Percentiles rank a stretch among this genome's conserved stretches.
Conservation (phyloP, 2,329 filamentous ascomycete species). For the Penicillium griseofulvum region DNA sequence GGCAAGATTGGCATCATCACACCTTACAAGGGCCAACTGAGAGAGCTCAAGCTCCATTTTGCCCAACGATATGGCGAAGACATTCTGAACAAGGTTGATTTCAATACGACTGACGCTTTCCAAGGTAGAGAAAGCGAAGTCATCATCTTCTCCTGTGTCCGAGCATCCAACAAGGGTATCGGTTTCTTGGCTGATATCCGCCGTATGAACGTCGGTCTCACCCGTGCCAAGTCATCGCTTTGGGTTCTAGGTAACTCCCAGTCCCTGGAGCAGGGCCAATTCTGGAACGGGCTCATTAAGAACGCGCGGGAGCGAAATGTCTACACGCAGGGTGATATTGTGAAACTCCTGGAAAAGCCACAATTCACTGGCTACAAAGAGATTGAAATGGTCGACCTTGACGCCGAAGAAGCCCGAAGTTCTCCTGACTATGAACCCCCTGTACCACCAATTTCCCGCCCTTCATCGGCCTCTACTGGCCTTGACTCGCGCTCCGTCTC, state of each 20-base stretch:
- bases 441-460: constrained; percentile 29
- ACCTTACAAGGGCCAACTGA: constrained; percentile 91
- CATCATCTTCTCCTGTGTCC: constrained; percentile 98
- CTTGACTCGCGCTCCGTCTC: constrained; percentile 19
- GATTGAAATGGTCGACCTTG: constrained; percentile 44
- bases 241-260: constrained; percentile 95
- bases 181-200: constrained; percentile 98
- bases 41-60: constrained; percentile 75
- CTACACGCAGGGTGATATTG: constrained; percentile 70
- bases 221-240: constrained; percentile 90
- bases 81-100: constrained; percentile 80
- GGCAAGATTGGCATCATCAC: constrained; percentile 96
- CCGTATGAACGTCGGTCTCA: constrained; percentile 98
- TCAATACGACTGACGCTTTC: constrained; percentile 98
- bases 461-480: constrained; percentile 29
- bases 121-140: constrained; percentile 95
- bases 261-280: constrained; percentile 80
- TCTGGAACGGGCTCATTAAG: constrained; percentile 82
- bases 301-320: constrained; percentile 72
- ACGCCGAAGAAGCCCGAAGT: constrained; percentile 10
- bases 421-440: constrained; percentile 19
- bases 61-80: constrained; percentile 66
- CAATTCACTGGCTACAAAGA: constrained; percentile 48
- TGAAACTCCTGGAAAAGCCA: constrained; percentile 54
- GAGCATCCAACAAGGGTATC: constrained; percentile 87